Percentiles rank a stretch among this genome's conserved stretches.
phyloP scores from a whole-genome alignment of 2,329 filamentous ascomycete species.

The Tolypocladium sp. region DNA sequence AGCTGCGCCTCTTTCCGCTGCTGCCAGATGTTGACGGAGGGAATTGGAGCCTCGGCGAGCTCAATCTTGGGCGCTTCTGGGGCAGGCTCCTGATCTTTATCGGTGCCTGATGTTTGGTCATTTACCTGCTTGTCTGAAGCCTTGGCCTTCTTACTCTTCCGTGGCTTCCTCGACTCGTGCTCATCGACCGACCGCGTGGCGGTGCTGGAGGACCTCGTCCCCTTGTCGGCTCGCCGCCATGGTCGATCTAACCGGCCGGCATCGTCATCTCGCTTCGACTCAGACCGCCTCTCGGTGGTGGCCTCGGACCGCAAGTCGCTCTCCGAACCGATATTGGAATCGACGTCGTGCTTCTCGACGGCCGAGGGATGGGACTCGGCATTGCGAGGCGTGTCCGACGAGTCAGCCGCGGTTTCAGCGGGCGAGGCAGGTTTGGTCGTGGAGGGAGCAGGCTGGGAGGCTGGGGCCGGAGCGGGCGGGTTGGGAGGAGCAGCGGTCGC shows the following conservation, averaged over 20 bases:
- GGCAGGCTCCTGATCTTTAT: slow-evolving; percentile 41
- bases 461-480: slow-evolving; percentile 13
- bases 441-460: slow-evolving; percentile 16
- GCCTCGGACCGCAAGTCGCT: slow-evolving; percentile 25
- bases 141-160: slow-evolving; percentile 55
- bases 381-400: slow-evolving; percentile 12
- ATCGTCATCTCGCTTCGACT: slow-evolving; percentile 28
- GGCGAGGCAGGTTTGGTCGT: slow-evolving; percentile 15
- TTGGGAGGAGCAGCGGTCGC: slow-evolving; percentile 16
- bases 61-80: slow-evolving; percentile 48
- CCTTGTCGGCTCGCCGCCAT: slow-evolving; percentile 32
- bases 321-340: slow-evolving; percentile 26
- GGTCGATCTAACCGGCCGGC: slow-evolving; percentile 27
- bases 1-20: slow-evolving; percentile 61
- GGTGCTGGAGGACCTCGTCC: slow-evolving; percentile 52
- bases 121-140: slow-evolving; percentile 29
- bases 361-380: slow-evolving; percentile 11
- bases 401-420: slow-evolving; percentile 14
- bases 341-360: slow-evolving; percentile 23
- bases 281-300: slow-evolving; percentile 19
- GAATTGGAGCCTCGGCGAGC: slow-evolving; percentile 73
- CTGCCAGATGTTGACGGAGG: slow-evolving; percentile 81
- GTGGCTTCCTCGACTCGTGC: slow-evolving; percentile 29
- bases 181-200: slow-evolving; percentile 61
- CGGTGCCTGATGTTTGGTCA: slow-evolving; percentile 43